Evolutionary conservation across 2,329 filamentous ascomycete species (phyloP), one percentile per base, ranked within the genome.

Genomic region (Pseudogymnoascus sp.): DNA sequence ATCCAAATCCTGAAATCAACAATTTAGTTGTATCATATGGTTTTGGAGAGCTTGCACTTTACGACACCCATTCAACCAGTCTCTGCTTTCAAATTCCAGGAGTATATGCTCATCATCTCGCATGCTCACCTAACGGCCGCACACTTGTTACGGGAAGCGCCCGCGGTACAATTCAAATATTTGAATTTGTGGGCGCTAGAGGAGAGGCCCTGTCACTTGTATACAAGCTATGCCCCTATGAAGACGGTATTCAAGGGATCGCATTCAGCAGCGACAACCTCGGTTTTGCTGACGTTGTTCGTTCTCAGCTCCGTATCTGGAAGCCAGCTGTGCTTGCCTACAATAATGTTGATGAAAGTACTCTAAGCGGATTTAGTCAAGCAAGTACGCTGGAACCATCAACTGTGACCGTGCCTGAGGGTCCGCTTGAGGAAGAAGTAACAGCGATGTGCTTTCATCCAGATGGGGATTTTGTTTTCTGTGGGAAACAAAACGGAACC

Each of bases 221-320:
- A 0, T 76, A 77, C 63, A 68, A 70, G 13, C 73, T 73, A 29
- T 70, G 70, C 35, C 65, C 69, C 0, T 62, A 67, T 4, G 72
- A 73, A 2, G 66, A 72, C 23, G 50, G 64, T 0, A 72, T 77
- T 19, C 65, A 66, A 38, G 66, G 61, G 0, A 60, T 77, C 9
- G 65, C 67, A 2, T 76, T 77, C 42, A 73, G 67, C 62, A 44
- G 61, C 9, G 73, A 76, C 60, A 69, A 71, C 17, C 63, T 69
- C 7, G 71, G 72, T 6, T 70, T 77, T 62, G 46, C 74, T 42
- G 73, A 76, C 44, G 68, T 76, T 7, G 68, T 70, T 50, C 69
- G 68, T 11, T 67, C 65, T 2, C 72, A 73, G 56, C 73, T 69
- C 44, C 67, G 71, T n/a, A 68, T 77, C 2, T 77, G 75, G 76